Conservation (phyloP, 305 asterid species). For the Striga hermonthica region DNA sequence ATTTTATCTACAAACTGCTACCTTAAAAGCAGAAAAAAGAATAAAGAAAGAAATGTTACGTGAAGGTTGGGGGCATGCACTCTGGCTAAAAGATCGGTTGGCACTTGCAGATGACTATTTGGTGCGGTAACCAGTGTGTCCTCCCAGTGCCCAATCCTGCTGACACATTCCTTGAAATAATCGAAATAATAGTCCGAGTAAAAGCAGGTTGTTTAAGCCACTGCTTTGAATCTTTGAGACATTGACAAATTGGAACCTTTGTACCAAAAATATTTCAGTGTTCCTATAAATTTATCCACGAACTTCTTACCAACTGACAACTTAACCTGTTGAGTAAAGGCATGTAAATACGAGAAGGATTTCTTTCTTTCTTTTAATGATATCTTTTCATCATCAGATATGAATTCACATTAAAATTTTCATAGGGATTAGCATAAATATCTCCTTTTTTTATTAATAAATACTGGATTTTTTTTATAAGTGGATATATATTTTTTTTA, state of each 20-base stretch:
- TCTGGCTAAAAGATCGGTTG: constrained; percentile 79
- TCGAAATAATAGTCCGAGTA: constrained; percentile 69
- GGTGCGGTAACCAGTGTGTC: constrained; percentile 57
- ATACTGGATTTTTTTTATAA: constrained; percentile 81
- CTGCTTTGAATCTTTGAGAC: no score
- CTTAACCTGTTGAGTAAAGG: constrained; percentile 55
- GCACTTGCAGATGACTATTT: constrained; percentile 49
- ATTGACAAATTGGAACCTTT: constrained; percentile 78
- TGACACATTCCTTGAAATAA: constrained; percentile 76
- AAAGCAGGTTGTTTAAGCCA: constrained; percentile 85
- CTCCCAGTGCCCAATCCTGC: constrained; percentile 95
- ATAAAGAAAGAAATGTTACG: no score
- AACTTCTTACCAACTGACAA: constrained; percentile 81
- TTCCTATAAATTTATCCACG: constrained; percentile 80
- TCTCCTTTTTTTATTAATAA: constrained; percentile 75
- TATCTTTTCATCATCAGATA: no score
- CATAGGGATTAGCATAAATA: constrained; percentile 27
- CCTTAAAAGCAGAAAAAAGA: no score
- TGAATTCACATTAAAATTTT: neutral
- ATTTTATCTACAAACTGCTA: no score
- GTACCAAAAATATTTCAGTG: constrained; percentile 69
- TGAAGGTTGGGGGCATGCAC: constrained; percentile 86
- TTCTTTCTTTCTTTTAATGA: neutral
- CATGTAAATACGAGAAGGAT: constrained; percentile 5
- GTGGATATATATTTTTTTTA: constrained; percentile 98